Evolutionary conservation across 805 yeast species (phyloP).

Genomic region (Saccharomycopsis guyanensis): DNA sequence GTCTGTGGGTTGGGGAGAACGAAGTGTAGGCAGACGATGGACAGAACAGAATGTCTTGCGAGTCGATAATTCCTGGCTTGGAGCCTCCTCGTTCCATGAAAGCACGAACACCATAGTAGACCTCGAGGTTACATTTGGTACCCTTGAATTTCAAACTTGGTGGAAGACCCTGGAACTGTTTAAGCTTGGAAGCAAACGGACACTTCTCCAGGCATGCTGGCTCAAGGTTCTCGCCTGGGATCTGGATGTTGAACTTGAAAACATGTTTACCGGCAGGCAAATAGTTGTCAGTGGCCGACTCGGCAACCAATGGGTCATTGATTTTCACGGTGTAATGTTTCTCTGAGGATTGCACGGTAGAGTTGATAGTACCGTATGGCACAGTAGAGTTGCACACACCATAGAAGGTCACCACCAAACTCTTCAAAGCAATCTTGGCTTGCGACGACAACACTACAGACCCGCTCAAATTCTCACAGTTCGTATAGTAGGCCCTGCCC

Average conservation of each 20-base stretch:
- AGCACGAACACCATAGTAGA: constrained; percentile 14
- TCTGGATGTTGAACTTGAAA: constrained; percentile 2
- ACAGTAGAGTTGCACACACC: constrained; percentile 4
- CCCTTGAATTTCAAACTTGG: constrained; percentile 11
- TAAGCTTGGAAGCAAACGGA: background rate
- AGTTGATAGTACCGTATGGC: constrained; percentile 4
- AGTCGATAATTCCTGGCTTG: constrained; percentile 4
- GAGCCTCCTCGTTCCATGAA: constrained; percentile 7
- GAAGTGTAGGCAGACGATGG: constrained; percentile 7
- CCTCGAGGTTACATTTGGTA: constrained; percentile 1
- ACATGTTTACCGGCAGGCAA: constrained; percentile 5
- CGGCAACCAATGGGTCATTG: constrained; percentile 3
- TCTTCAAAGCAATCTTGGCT: background rate
- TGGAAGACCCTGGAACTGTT: constrained; percentile 5
- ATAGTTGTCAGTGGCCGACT: background rate
- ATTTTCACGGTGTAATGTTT: constrained; percentile 10
- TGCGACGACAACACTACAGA: background rate
- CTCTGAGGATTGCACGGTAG: constrained; percentile 5
- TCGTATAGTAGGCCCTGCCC: constrained; percentile 14
- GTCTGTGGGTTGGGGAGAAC: constrained; percentile 3
- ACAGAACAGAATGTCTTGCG: background rate
- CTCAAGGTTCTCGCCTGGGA: constrained; percentile 11
- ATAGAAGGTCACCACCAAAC: constrained; percentile 7
- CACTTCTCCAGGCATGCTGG: constrained; percentile 5
- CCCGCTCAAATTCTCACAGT: constrained; percentile 13